Evolutionary conservation across 2,329 filamentous ascomycete genomes (phyloP), one percentile per base, ranked within the genome.

Genomic region (Phaeomoniella chlamydospora): DNA sequence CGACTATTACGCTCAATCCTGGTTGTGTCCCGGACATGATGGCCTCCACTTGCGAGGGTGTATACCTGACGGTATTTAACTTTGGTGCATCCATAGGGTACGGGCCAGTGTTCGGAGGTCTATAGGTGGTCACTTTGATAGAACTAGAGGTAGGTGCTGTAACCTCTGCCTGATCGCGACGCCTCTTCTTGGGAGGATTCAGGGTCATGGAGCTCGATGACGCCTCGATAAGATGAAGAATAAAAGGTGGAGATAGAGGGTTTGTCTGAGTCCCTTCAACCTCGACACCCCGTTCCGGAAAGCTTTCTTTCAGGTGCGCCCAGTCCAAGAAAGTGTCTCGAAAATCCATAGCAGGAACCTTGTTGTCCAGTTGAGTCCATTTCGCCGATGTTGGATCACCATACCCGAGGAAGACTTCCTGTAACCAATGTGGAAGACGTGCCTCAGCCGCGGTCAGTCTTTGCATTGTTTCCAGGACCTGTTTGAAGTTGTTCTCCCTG

Each of bases 341-440:
- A 53, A 86, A 94, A 55, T 98, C 86, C 36, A 98, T 65, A 37
- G 72, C 82, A 48, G 76, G 75, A 43, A 93, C 67, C 39, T 77
- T 72, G 53, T 85, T 90, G 2, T 81, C 62, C 12, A 98, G 62
- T 35, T 85, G 78, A 43, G 82, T 85, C 60, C 93, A 94, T 15
- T 76, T 81, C 19, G 90, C 90, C 39, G 82, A 79, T 18, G 84
- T 73, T 39, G 90, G 88, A 56, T 98, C 87, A 33, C 90, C 90
- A 54, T 93, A 96, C 3, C 90, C 90, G n/a, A 98, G 65, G 56
- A 96, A 98, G 6, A 96, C 88, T 46, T 96, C 90, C 49, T 94
- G 85, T 31, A 98, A 67, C 90, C 90, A 98, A 2, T 78, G 73
- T 11, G 90, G 86, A 37, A 96, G 68, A 4, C 83, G 81, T 14